Evolutionary conservation across 2,329 filamentous ascomycete genomes (phyloP), one percentile per base, ranked within the genome.

Genomic region (Sclerotinia subarctica): DNA sequence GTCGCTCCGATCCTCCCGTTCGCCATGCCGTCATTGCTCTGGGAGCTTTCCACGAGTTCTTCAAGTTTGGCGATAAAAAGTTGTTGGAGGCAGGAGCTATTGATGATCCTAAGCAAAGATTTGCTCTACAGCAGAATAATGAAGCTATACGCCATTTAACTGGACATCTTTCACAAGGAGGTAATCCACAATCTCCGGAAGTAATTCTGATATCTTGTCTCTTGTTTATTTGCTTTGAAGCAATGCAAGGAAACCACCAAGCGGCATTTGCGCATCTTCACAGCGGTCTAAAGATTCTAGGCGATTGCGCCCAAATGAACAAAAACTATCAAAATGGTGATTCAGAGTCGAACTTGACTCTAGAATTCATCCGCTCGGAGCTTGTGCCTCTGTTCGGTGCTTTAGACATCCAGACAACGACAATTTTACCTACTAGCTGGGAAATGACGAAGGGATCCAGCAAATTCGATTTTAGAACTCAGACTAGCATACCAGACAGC

Each of bases 131-230:
- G 46, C 70, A 73, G 21, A 70, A 70, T 47, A 72, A 68, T n/a
- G 66, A 68, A 32, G 71, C 72, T 3, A 73, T 73, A 51, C 65
- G 60, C 24, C 79, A 82, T 17, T 80, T 88, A 32, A 75, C 82
- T 54, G 76, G 76, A 29, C 78, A 82, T 10, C 78, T 78, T 15
- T 78, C 79, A 17, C 24, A 38, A 29, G 26, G 44, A 38, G 47
- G 44, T 3, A 32, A 21, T 8, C 46, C 46, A 8, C 32, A 52
- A 38, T 49, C 68, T 38, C 10, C 47, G 53, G 70, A 64, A 57
- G 58, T 53, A 42, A 66, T 62, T 47, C 59, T 59, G 47, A 70
- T 57, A 54, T 72, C 69, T 4, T 73, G 71, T 38, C 42, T 73
- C 15, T 52, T 73, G 6, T 73, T 73, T 29, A 64, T 71, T 44